phyloP scores from a whole-genome alignment of 78 protist species.

The Dictyostelium intermedium region DNA sequence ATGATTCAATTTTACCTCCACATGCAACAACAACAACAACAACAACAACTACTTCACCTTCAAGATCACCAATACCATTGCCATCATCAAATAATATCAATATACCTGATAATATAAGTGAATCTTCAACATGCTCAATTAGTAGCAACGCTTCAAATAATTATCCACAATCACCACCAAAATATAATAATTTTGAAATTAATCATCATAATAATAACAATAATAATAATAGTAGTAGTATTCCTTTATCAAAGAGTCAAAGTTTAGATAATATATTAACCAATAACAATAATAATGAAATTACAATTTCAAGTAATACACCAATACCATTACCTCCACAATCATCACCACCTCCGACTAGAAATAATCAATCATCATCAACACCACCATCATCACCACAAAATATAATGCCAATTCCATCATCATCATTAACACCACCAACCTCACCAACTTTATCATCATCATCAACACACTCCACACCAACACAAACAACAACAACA shows the following conservation, averaged over 20 bases:
- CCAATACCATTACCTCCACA: constrained; percentile 6
- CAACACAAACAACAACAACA: not conserved
- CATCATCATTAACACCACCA: not conserved
- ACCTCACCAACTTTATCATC: not conserved
- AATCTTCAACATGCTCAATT: constrained; percentile 2
- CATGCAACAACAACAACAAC: not conserved
- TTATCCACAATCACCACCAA: not conserved
- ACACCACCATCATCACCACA: not conserved
- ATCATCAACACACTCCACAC: not conserved
- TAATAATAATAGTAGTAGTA: not conserved
- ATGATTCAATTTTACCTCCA: not conserved
- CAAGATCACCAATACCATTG: not conserved
- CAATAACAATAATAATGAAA: not conserved
- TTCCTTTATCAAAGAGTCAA: not conserved
- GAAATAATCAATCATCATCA: not conserved
- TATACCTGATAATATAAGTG: constrained; percentile 9
- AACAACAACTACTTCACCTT: not conserved
- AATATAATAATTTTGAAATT: not conserved
- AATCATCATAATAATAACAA: not conserved
- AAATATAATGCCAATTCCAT: not conserved
- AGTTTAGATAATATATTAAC: not conserved
- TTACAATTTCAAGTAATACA: not conserved
- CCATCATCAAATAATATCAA: not conserved
- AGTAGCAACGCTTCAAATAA: not conserved
- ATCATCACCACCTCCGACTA: not conserved